phyloP scores from a whole-genome alignment of 2,329 filamentous ascomycete species.

The Claviceps africana region DNA sequence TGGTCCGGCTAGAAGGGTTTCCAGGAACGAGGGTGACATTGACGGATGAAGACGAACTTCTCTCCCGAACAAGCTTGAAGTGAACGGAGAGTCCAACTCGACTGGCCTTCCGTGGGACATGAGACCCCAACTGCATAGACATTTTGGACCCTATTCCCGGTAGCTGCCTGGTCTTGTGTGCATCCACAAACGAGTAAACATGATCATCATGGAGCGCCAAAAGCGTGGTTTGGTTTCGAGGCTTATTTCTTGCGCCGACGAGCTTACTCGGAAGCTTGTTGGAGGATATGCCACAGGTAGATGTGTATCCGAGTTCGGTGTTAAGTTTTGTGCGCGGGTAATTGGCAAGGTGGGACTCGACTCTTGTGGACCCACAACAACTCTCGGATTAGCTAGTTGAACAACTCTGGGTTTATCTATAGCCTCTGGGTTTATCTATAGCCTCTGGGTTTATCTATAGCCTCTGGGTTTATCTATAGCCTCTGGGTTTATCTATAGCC shows the following conservation, averaged over 20 bases:
- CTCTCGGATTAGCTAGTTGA: too few relatives aligned
- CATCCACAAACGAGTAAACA: constrained; percentile 57
- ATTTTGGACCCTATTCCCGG: constrained; percentile 74
- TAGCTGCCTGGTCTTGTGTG: constrained; percentile 62
- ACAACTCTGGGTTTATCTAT: too few relatives aligned
- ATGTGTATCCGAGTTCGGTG: constrained; percentile 66
- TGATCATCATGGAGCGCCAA: constrained; percentile 47
- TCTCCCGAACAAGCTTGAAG: constrained; percentile 43
- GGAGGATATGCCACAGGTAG: constrained; percentile 75
- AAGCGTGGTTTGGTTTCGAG: constrained; percentile 73
- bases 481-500: too few relatives aligned
- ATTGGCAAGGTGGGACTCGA: constrained; percentile 69
- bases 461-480: too few relatives aligned
- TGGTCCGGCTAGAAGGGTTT: constrained; percentile 54
- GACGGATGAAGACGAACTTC: constrained; percentile 48
- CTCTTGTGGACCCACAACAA: too few relatives aligned
- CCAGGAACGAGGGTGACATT: constrained; percentile 51
- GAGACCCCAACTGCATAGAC: constrained; percentile 32
- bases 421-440: too few relatives aligned
- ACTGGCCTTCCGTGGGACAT: constrained; percentile 29
- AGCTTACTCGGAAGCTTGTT: constrained; percentile 81
- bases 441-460: too few relatives aligned
- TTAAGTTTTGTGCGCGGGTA: constrained; percentile 62
- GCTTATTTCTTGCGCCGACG: constrained; percentile 72
- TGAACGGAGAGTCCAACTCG: constrained; percentile 21